A percentile compares a stretch with the other conserved stretches of the same genome.
Evolutionary conservation across 495 filamentous ascomycete species (phyloP).

Genomic region (Talaromyces adpressus): DNA sequence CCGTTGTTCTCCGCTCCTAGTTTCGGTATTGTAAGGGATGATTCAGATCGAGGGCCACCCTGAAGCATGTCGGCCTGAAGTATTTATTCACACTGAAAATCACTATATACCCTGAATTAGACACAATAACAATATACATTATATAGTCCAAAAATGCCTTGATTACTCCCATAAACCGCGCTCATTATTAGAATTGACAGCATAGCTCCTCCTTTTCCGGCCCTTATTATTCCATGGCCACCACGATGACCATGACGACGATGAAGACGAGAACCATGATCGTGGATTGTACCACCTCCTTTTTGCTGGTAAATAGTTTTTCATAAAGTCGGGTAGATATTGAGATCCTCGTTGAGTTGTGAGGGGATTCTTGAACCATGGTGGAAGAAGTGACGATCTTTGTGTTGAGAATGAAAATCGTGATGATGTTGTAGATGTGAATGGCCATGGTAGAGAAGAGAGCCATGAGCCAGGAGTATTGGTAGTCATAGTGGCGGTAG

Average conservation of each 20-base stretch:
- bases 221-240: neutral
- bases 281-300: neutral
- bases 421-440: neutral
- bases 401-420: conserved; percentile 15
- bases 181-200: neutral
- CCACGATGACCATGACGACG: neutral
- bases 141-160: neutral
- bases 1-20: no score
- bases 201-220: neutral
- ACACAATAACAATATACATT: neutral
- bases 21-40: no score
- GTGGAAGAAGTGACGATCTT: conserved; percentile 10
- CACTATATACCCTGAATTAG: neutral
- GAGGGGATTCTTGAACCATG: conserved; percentile 3
- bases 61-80: neutral
- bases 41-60: no score
- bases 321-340: conserved; percentile 2
- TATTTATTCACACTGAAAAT: neutral
- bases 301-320: neutral
- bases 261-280: conserved; percentile 1
- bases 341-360: neutral
- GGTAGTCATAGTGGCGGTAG: conserved; percentile 5
- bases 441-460: conserved; percentile 7
- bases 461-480: neutral
- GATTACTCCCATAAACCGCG: conserved; percentile 3